Percentiles rank a stretch among this genome's conserved stretches.
These are phyloP conservation scores for Trametes versicolor DNA, from an alignment of 1,284 basidiomycete species.

Conservation along the genomic window DNA sequence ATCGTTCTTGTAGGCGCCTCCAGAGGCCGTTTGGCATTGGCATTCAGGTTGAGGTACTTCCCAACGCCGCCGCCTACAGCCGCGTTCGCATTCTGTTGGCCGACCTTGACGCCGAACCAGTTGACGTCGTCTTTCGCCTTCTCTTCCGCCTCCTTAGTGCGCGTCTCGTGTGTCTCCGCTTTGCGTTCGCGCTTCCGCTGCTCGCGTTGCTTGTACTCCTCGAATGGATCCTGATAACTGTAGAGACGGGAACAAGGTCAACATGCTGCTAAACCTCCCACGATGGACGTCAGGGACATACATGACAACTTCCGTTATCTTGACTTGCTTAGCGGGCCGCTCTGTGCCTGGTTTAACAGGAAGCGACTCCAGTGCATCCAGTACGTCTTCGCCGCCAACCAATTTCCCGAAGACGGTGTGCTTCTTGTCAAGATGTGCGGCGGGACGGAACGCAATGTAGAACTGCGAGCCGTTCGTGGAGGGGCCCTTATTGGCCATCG, in stretches of 20 bases:
- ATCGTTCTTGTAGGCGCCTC: constrained; percentile 22
- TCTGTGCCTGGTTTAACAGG: constrained; percentile 88
- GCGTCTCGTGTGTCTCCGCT: constrained; percentile 43
- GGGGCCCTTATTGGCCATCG: constrained; percentile 94
- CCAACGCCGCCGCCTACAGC: constrained; percentile 56
- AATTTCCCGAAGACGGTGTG: constrained; percentile 98
- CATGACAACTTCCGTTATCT: constrained; percentile 83
- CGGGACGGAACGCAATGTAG: constrained; percentile 87
- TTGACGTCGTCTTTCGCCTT: constrained; percentile 69
- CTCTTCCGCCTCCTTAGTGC: constrained; percentile 54
- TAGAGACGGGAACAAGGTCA: constrained; percentile 11
- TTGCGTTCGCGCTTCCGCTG: constrained; percentile 78
- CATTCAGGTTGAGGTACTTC: constrained; percentile 66
- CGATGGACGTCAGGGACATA: constrained; percentile 47
- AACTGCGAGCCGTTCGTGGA: constrained; percentile 93
- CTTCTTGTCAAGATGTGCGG: constrained; percentile 85
- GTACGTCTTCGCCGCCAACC: constrained; percentile 92
- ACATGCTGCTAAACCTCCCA: neutral
- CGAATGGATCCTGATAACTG: constrained; percentile 88
- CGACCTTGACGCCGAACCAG: constrained; percentile 87
- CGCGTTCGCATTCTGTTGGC: constrained; percentile 49
- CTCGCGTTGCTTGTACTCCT: constrained; percentile 82
- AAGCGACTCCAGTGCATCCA: constrained; percentile 85
- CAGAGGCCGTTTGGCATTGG: constrained; percentile 54
- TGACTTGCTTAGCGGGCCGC: constrained; percentile 84